Evolutionary conservation across 2,329 filamentous ascomycete species (phyloP), one percentile per base, ranked within the genome.

Genomic region (Ceratocystis diversiconidia): DNA sequence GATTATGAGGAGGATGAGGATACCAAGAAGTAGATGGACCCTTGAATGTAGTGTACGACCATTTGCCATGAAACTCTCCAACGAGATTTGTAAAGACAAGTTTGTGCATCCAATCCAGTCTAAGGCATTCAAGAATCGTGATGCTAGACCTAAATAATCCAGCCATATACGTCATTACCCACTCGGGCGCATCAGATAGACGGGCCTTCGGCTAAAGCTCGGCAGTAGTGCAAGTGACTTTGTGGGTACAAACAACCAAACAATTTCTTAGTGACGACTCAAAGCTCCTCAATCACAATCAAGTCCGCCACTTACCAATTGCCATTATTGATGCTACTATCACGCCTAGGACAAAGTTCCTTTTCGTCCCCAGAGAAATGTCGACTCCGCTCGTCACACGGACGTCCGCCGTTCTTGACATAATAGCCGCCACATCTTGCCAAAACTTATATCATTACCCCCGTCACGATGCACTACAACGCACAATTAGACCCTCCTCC

Each of bases 1-100:
- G 65, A 68, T 43, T 66, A 66, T 62, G 67, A 69, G 17, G 63
- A 65, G 41, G 76, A 79, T 48, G 48, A 43, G 70, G 70, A 69
- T 72, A 52, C 65, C 43, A 63, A 61, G 46, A 64, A 61, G 25
- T 52, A 50, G 69, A 65, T 8, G 69, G 69, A 67, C 62, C 6
- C n/a, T 15, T 70, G 64, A 46, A 61, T 15, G 3, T 48, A 46
- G 30, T 32, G 55, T 59, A 59, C 12, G 15, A 36, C 28, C 55
- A 36, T 32, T n/a, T 12, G 28, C 17, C n/a, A 8, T 59, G 2
- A 25, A 32, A 30, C 22, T 52, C 19, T 52, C 48, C 8, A 15
- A 5, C 10, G 10, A 41, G 36, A 41, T 52, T 2, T 52, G 22
- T 52, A 8, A 52, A 32, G 30, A 36, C 28, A 59, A 36, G 12